Base-by-base conservation (phyloP, 2,329 filamentous ascomycete species). In the Cladophialophora exuberans region DNA sequence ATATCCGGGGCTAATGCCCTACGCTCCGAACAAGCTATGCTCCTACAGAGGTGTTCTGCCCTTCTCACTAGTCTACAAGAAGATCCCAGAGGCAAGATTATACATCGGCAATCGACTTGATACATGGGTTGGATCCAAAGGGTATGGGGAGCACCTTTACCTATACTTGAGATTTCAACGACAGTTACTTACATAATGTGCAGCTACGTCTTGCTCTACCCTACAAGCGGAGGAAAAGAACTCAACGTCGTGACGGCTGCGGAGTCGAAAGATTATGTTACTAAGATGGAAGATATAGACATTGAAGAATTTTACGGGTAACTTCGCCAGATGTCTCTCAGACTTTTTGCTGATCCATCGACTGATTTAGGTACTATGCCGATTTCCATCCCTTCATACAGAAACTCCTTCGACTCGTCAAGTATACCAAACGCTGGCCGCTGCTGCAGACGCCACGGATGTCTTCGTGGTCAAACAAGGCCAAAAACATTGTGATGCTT, bases 371-470 rank as follows among this genome's bases (percentile, higher is more conserved):
- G 13, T 38, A 36, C 30, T 48, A 48, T 48, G 31, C 45, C 22
- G 31, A 48, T 20, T 48, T 48, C 22, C 45, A 48, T 9, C 45
- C 45, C 5, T 48, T 48, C 31, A 26, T 48, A 20, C 45, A 38
- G 20, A 48, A 48, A 38, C 23, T 48, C 3, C 45, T 48, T 3
- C 45, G 31, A 6, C 31, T 48, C 13, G 45, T 48, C 31, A 48
- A 48, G 22, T 48, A 48, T 15, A 48, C 45, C 18, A 48, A 48
- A 26, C 68, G 73, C 33, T 77, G 74, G 75, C 74, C 74, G 7
- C 63, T 77, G 9, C 64, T 77, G 46, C 69, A 75, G 28, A 75
- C 73, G 5, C 72, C 72, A 1, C 72, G 72, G 6, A 58, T 76
- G 44, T 56, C 69, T 6, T 67, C 66, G 0, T 77, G 73, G 74